phyloP scores from a whole-genome alignment of 192 early-diverging fungal species.

The Phycomyces nitens region DNA sequence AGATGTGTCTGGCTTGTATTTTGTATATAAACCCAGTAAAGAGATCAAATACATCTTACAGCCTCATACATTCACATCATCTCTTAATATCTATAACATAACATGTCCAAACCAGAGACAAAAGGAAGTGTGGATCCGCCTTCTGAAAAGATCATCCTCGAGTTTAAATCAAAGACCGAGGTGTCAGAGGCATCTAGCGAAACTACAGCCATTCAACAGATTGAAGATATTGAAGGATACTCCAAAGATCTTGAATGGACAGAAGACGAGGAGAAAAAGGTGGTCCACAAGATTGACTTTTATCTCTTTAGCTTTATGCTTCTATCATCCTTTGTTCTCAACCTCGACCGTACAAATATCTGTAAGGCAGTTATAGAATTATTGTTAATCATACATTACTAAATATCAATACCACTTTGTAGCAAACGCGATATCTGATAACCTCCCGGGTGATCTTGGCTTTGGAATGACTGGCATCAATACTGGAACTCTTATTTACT shows the following conservation, averaged over 20 bases:
- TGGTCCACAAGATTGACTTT: slow-evolving; percentile 35
- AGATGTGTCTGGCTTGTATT: too few species aligned
- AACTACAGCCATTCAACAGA: too few species aligned
- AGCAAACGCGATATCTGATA: slow-evolving; percentile 46
- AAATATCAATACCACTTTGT: not conserved
- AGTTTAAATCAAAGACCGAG: too few species aligned
- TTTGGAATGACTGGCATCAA: slow-evolving; percentile 41
- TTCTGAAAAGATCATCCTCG: too few species aligned
- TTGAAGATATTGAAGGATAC: slow-evolving; percentile 1
- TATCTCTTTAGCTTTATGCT: slow-evolving; percentile 51
- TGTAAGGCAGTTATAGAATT: slow-evolving; percentile 6
- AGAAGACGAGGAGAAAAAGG: slow-evolving; percentile 40
- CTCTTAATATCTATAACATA: too few species aligned
- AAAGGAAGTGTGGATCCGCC: too few species aligned
- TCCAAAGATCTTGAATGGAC: slow-evolving; percentile 43
- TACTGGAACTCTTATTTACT: slow-evolving; percentile 40
- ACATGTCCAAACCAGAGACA: too few species aligned
- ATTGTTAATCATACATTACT: not conserved
- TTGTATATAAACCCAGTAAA: too few species aligned
- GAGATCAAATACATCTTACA: too few species aligned
- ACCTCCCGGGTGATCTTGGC: slow-evolving; percentile 38
- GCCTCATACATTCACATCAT: too few species aligned
- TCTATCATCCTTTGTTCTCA: slow-evolving; percentile 36
- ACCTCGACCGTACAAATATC: slow-evolving; percentile 29
- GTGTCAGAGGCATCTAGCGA: too few species aligned